Percentiles rank a stretch among this genome's conserved stretches.
Evolutionary conservation across 768 basidiomycete species (phyloP).

Genomic region (Lactarius evosmus): DNA sequence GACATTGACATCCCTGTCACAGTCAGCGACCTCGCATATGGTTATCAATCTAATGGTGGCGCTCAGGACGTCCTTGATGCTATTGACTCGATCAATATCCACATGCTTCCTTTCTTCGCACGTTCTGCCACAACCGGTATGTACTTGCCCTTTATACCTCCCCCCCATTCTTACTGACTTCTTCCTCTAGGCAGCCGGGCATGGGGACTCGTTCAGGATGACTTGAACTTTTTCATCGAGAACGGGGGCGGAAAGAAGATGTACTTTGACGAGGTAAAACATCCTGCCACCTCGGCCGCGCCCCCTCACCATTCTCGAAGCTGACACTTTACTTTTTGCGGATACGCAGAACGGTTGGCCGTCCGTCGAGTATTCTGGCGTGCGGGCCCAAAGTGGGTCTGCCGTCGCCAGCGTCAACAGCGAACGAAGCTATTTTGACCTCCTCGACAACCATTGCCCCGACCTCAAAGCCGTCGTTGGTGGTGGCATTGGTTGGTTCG

Average conservation of each 20-base stretch:
- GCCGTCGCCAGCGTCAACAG: slow-evolving; percentile 49
- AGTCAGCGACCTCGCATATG: slow-evolving; percentile 40
- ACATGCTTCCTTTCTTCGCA: slow-evolving; percentile 70
- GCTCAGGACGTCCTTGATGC: slow-evolving; percentile 53
- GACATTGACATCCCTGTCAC: slow-evolving; percentile 58
- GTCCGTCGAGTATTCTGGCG: slow-evolving; percentile 53
- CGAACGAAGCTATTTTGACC: slow-evolving; percentile 53
- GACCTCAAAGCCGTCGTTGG: slow-evolving; percentile 56
- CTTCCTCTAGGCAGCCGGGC: slow-evolving; percentile 45
- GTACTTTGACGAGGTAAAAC: slow-evolving; percentile 60
- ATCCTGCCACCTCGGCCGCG: slow-evolving; percentile 11
- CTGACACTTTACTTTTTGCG: not conserved
- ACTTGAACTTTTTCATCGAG: slow-evolving; percentile 62
- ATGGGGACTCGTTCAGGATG: slow-evolving; percentile 57
- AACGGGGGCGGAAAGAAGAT: slow-evolving; percentile 69
- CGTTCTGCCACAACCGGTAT: slow-evolving; percentile 51
- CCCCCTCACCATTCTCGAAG: not conserved
- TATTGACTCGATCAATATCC: slow-evolving; percentile 59
- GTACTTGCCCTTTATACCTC: slow-evolving; percentile 21
- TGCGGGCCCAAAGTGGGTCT: slow-evolving; percentile 57
- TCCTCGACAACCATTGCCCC: slow-evolving; percentile 62
- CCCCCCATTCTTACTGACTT: not conserved
- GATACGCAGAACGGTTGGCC: slow-evolving; percentile 68
- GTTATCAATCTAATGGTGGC: slow-evolving; percentile 48
- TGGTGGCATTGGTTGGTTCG: slow-evolving; percentile 79